A percentile compares a stretch with the other conserved stretches of the same genome.
Conservation (phyloP, 2,329 filamentous ascomycete species). For the Teratosphaeria gauchensis region DNA sequence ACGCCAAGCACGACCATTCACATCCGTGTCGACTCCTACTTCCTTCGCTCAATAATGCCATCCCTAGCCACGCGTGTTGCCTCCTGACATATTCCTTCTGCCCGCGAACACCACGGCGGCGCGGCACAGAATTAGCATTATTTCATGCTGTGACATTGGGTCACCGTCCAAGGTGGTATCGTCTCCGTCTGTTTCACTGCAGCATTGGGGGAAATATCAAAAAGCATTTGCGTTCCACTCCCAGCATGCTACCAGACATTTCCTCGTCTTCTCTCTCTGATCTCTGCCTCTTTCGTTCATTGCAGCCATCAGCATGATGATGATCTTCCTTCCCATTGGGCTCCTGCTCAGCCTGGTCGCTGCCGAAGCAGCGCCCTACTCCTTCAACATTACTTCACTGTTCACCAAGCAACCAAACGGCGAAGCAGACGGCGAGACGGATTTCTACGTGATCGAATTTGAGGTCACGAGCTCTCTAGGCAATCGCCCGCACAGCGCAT, state of each 20-base stretch:
- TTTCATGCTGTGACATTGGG: neutral
- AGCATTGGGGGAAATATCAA: neutral
- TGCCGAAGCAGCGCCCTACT: neutral
- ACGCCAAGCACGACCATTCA: neutral
- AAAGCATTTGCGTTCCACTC: neutral
- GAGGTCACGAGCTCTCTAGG: conserved; percentile 12
- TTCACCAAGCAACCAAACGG: conserved; percentile 20
- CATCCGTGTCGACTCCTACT: neutral
- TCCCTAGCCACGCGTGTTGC: neutral
- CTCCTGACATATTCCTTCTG: neutral
- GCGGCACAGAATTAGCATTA: neutral
- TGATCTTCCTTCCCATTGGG: neutral
- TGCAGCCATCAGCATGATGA: neutral
- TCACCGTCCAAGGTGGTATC: neutral
- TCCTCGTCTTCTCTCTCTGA: neutral
- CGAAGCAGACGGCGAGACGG: conserved; percentile 12
- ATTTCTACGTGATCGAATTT: conserved; percentile 20
- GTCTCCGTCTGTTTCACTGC: neutral
- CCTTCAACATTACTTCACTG: conserved; percentile 1
- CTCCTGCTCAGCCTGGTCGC: neutral
- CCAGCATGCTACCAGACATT: neutral
- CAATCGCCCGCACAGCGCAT: conserved; percentile 5
- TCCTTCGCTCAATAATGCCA: neutral
- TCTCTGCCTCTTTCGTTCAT: neutral
- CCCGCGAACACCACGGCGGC: neutral